Conservation (phyloP, 495 filamentous ascomycete species). For the Diplogelasinospora grovesii region DNA sequence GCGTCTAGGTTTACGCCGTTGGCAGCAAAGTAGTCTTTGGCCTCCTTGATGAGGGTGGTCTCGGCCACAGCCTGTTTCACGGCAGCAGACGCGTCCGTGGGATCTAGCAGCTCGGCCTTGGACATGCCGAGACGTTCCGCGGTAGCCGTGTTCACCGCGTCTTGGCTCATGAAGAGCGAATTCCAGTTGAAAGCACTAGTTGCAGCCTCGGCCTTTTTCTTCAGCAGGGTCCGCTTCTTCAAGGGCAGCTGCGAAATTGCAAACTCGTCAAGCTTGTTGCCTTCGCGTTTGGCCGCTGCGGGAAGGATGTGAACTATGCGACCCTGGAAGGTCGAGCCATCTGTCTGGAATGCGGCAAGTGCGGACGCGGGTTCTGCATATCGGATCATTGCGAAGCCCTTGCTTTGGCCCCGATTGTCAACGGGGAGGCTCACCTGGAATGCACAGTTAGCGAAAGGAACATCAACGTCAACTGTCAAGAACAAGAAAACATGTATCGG, state of each 20-base stretch:
- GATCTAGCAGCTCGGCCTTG: slow-evolving; percentile 87
- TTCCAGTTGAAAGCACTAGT: slow-evolving; percentile 90
- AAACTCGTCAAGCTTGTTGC: slow-evolving; percentile 78
- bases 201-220: slow-evolving; percentile 69
- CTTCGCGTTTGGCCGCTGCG: slow-evolving; percentile 69
- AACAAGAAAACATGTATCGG: slow-evolving; percentile 20
- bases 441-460: slow-evolving; percentile 23
- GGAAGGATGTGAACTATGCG: slow-evolving; percentile 85
- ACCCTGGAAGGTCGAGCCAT: slow-evolving; percentile 83
- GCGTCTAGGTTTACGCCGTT: slow-evolving; percentile 87
- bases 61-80: slow-evolving; percentile 96
- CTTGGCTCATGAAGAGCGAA: slow-evolving; percentile 94
- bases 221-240: slow-evolving; percentile 88
- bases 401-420: slow-evolving; percentile 58
- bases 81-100: slow-evolving; percentile 85
- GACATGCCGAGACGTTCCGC: slow-evolving; percentile 78
- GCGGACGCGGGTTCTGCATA: slow-evolving; percentile 64
- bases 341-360: slow-evolving; percentile 68
- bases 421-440: slow-evolving; percentile 73
- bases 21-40: slow-evolving; percentile 77
- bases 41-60: slow-evolving; percentile 93
- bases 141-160: slow-evolving; percentile 89
- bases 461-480: slow-evolving; percentile 8
- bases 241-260: slow-evolving; percentile 80
- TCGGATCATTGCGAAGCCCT: slow-evolving; percentile 86